Conservation (phyloP, 2,329 filamentous ascomycete species). For the Fusarium fracticaudum region DNA sequence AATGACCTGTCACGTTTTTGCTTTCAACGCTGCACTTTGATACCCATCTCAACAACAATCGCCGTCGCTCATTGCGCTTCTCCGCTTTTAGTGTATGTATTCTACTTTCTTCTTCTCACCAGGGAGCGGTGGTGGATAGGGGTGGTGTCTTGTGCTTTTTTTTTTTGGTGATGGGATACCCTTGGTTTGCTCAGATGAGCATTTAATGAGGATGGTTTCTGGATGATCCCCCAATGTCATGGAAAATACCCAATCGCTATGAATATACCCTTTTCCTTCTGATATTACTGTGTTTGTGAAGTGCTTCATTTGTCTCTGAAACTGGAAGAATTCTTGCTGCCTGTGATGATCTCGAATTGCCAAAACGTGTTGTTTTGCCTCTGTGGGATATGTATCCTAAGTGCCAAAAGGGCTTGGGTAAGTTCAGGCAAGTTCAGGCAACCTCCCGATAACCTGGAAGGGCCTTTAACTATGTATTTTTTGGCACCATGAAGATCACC, state of each 20-base stretch:
- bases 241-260: constrained; percentile 37
- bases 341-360: not conserved
- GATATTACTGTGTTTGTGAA: not conserved
- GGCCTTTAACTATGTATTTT: no score
- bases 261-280: constrained; percentile 10
- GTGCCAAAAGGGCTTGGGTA: not conserved
- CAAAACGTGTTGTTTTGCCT: not conserved
- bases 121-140: not conserved
- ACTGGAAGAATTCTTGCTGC: not conserved
- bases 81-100: constrained; percentile 28
- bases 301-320: not conserved
- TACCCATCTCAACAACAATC: constrained; percentile 22
- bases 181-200: constrained; percentile 15
- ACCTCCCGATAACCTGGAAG: not conserved
- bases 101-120: constrained; percentile 10
- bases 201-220: constrained; percentile 25
- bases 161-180: constrained; percentile 28
- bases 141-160: not conserved
- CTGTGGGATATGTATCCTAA: not conserved
- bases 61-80: not conserved
- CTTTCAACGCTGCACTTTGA: constrained; percentile 19
- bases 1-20: constrained; percentile 8
- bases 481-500: no score
- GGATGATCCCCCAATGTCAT: constrained; percentile 5
- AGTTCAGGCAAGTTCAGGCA: not conserved